These are phyloP conservation scores for Beverwykella pulmonaria DNA, from an alignment of 495 filamentous ascomycete genomes.

Conservation along the genomic window DNA sequence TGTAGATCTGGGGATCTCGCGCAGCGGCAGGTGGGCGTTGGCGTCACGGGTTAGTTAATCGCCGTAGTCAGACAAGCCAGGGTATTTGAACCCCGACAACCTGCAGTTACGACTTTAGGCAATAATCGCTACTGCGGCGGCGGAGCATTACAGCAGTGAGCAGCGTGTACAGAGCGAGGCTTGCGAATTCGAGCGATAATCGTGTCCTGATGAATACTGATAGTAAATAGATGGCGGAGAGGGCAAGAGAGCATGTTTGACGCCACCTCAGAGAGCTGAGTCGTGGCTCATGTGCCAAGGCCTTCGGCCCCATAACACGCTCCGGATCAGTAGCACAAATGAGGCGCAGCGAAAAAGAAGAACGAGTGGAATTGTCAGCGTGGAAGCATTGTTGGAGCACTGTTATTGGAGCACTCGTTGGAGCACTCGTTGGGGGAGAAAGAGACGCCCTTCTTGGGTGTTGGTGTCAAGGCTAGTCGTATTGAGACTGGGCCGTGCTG, in stretches of 20 bases:
- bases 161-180: background rate
- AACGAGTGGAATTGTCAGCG: background rate
- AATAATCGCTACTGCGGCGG: background rate
- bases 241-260: no score
- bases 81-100: conserved; percentile 17
- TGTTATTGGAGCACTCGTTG: no score
- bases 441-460: no score
- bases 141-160: background rate
- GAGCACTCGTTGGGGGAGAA: no score
- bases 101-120: conserved; percentile 15
- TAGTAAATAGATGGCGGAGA: no score
- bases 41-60: background rate
- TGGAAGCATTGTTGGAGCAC: no score
- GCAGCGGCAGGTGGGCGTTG: conserved; percentile 15
- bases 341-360: conserved; percentile 1
- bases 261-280: no score
- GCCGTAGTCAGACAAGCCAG: background rate
- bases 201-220: no score
- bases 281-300: no score
- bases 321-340: background rate
- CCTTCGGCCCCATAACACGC: background rate
- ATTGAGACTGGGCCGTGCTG: background rate
- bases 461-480: no score
- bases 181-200: no score
- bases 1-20: conserved; percentile 15